These are phyloP conservation scores for Cymodocea nodosa DNA, from an alignment of 116 monocot genomes.

Conservation along the genomic window DNA sequence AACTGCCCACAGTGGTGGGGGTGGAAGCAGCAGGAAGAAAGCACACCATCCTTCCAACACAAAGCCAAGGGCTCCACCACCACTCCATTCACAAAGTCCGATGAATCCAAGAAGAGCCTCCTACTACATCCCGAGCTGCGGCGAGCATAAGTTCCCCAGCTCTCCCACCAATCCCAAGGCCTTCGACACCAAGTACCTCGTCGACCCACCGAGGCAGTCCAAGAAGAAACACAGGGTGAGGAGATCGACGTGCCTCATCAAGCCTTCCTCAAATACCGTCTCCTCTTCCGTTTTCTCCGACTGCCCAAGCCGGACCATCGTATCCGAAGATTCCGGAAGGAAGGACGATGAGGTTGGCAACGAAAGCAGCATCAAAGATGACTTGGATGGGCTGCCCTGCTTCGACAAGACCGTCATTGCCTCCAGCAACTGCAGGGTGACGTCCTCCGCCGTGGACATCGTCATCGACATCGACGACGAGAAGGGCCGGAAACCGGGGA, in stretches of 20 bases:
- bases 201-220: slow-evolving; percentile 29
- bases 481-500: not conserved
- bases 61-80: slow-evolving; percentile 1
- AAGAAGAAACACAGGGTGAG: slow-evolving; percentile 9
- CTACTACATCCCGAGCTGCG: slow-evolving; percentile 37
- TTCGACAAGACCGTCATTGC: slow-evolving; percentile 12
- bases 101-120: slow-evolving; percentile 50
- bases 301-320: slow-evolving; percentile 9
- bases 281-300: slow-evolving; percentile 5
- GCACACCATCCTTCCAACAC: not conserved
- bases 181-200: slow-evolving; percentile 29
- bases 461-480: slow-evolving; percentile 22
- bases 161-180: slow-evolving; percentile 24
- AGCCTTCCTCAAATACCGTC: slow-evolving; percentile 5
- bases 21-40: not conserved
- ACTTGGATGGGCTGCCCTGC: too few species aligned
- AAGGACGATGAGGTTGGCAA: not conserved
- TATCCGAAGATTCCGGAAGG: too few species aligned
- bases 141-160: slow-evolving; percentile 8
- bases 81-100: not conserved
- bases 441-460: slow-evolving; percentile 13
- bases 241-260: slow-evolving; percentile 3
- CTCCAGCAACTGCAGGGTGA: not conserved
- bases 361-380: not conserved
- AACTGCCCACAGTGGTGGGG: not conserved